Conservation (phyloP, 2,329 filamentous ascomycete genomes). For the Aspergillus flavus region DNA sequence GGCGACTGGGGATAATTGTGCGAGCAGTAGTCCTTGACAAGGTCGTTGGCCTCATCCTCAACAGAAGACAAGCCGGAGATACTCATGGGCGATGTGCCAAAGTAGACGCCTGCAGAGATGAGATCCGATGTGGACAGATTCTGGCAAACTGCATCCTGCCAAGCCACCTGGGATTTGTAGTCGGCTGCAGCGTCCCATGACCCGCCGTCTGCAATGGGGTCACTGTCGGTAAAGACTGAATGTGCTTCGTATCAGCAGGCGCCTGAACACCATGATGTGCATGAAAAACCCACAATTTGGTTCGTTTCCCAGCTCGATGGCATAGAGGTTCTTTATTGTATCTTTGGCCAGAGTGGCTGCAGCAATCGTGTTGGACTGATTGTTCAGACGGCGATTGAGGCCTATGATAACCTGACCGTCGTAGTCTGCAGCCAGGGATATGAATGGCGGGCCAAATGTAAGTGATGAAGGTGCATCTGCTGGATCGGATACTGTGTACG, state of each 20-base stretch:
- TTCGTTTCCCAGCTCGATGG: conserved; percentile 62
- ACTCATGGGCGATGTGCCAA: conserved; percentile 38
- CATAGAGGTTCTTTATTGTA: conserved; percentile 53
- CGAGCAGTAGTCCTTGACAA: conserved; percentile 48
- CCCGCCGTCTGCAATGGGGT: conserved; percentile 27
- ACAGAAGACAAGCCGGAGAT: conserved; percentile 39
- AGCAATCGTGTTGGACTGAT: conserved; percentile 57
- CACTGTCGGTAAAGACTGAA: conserved; percentile 27
- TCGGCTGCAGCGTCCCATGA: conserved; percentile 38
- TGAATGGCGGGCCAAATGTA: conserved; percentile 57
- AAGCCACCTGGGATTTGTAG: conserved; percentile 34
- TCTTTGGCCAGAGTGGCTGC: conserved; percentile 52
- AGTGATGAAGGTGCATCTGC: conserved; percentile 53
- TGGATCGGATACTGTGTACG: conserved; percentile 53
- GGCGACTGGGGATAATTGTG: conserved; percentile 53
- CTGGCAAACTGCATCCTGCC: conserved; percentile 36
- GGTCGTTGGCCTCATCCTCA: conserved; percentile 41
- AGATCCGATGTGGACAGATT: conserved; percentile 31
- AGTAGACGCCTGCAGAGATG: conserved; percentile 41
- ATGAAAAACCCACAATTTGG: conserved; percentile 51
- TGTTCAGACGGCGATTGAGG: conserved; percentile 57
- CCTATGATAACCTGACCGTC: conserved; percentile 54
- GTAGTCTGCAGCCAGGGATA: conserved; percentile 54
- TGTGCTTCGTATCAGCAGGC: background rate
- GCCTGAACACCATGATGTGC: too few relatives aligned